Conservation (phyloP, 177 flowering plant species). For the Tripterygium wilfordii region DNA sequence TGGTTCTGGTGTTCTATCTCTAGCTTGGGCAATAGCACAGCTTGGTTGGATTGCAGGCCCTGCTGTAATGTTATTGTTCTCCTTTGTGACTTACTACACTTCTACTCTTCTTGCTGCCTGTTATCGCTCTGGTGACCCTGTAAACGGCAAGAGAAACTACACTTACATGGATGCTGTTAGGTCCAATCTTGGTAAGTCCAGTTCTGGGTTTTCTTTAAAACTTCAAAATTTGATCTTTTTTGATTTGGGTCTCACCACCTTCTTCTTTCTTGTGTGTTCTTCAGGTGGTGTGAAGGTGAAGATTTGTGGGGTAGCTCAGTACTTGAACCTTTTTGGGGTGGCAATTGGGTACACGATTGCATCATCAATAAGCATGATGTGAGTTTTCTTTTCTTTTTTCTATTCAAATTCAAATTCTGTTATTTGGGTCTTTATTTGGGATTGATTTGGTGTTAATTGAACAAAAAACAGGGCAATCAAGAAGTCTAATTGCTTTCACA, state of each 20-base stretch:
- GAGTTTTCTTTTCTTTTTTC: constrained; percentile 22
- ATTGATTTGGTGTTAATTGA: too few species aligned
- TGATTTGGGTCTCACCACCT: background rate
- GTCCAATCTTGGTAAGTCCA: constrained; percentile 38
- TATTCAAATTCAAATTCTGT: background rate
- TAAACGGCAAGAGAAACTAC: constrained; percentile 54
- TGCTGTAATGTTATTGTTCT: constrained; percentile 45
- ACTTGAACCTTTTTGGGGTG: constrained; percentile 62
- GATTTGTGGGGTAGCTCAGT: constrained; percentile 68
- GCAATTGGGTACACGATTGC: constrained; percentile 88
- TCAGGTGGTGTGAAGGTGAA: constrained; percentile 55
- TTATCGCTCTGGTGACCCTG: constrained; percentile 47
- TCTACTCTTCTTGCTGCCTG: constrained; percentile 52
- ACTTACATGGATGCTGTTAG: constrained; percentile 65
- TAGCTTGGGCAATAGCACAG: constrained; percentile 76
- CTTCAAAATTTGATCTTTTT: background rate
- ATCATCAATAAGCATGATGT: constrained; percentile 78
- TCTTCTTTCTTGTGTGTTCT: background rate
- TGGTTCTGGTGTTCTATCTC: constrained; percentile 61
- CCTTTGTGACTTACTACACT: constrained; percentile 60
- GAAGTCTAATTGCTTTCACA: constrained; percentile 56
- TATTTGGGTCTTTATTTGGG: too few species aligned
- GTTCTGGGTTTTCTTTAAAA: background rate
- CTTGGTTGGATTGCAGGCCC: constrained; percentile 77
- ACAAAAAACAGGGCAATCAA: constrained; percentile 48